These are phyloP conservation scores for Venturia asperata DNA, from an alignment of 2,329 filamentous ascomycete species.

Conservation along the genomic window DNA sequence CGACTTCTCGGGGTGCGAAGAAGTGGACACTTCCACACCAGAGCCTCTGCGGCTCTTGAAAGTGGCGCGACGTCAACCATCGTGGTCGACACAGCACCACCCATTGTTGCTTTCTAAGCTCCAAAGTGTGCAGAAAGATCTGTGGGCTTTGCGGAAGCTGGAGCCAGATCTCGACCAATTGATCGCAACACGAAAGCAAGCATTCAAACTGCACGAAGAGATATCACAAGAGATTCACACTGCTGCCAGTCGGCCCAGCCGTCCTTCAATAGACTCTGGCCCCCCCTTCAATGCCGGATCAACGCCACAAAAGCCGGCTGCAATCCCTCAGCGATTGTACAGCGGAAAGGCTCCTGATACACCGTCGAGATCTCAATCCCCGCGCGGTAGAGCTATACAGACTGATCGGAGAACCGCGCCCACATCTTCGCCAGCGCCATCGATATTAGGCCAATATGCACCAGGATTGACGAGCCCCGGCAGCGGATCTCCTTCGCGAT, in stretches of 20 bases:
- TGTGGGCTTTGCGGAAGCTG: conserved; percentile 37
- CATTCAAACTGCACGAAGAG: conserved; percentile 42
- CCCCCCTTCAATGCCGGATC: background rate
- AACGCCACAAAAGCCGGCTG: conserved; percentile 3
- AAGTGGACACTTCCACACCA: conserved; percentile 23
- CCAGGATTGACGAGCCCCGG: conserved; percentile 8
- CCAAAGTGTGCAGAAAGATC: conserved; percentile 36
- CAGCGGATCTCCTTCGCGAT: conserved; percentile 3
- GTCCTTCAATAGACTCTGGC: background rate
- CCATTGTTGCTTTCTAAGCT: conserved; percentile 39
- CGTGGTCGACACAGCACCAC: conserved; percentile 31
- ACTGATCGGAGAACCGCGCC: conserved; percentile 1
- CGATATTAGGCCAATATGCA: conserved; percentile 13
- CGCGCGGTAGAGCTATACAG: conserved; percentile 29
- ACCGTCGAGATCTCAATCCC: conserved; percentile 31
- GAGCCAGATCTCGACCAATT: conserved; percentile 43
- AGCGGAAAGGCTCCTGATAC: conserved; percentile 22
- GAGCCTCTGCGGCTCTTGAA: conserved; percentile 30
- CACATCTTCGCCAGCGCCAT: conserved; percentile 12
- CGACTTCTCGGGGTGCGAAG: conserved; percentile 25
- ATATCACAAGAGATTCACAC: conserved; percentile 35
- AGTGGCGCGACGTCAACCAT: conserved; percentile 31
- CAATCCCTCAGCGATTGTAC: conserved; percentile 13
- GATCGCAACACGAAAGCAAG: conserved; percentile 42
- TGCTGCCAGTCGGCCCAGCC: conserved; percentile 21